Conservation (phyloP, 306 rosid genomes). For the Dryas drummondii region DNA sequence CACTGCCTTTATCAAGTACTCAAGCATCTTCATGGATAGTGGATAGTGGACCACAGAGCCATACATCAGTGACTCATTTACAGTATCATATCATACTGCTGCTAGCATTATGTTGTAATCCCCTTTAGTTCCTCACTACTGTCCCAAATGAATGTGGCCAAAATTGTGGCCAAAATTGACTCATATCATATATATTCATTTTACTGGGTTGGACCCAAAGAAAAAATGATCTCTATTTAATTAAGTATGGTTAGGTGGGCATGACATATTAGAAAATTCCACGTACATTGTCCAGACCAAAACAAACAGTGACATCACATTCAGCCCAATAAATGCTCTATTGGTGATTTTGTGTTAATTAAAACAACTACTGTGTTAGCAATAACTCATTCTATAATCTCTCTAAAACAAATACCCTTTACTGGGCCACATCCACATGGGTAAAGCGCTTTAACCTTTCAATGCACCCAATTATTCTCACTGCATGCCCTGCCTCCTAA, state of each 20-base stretch:
- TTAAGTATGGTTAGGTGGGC: not conserved
- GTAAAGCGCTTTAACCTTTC: not conserved
- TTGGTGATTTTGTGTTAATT: not conserved
- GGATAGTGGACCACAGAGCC: not conserved
- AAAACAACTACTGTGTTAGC: not conserved
- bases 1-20: not conserved
- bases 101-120: not conserved
- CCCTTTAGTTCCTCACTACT: not conserved
- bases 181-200: not conserved
- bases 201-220: not conserved
- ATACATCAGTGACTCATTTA: not conserved
- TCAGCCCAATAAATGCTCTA: not conserved
- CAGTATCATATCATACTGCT: not conserved
- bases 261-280: constrained; percentile 1
- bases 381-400: not conserved
- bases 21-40: not conserved
- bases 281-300: not conserved
- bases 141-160: constrained; percentile 1
- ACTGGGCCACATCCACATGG: not conserved
- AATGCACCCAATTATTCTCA: not conserved
- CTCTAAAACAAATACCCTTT: not conserved
- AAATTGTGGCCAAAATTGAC: not conserved
- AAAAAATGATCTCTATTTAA: not conserved
- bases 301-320: not conserved
- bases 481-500: too few relatives aligned